Evolutionary conservation across 345 rosid genomes (phyloP), one percentile per base, ranked within the genome.

Genomic region (Physaria fendleri): DNA sequence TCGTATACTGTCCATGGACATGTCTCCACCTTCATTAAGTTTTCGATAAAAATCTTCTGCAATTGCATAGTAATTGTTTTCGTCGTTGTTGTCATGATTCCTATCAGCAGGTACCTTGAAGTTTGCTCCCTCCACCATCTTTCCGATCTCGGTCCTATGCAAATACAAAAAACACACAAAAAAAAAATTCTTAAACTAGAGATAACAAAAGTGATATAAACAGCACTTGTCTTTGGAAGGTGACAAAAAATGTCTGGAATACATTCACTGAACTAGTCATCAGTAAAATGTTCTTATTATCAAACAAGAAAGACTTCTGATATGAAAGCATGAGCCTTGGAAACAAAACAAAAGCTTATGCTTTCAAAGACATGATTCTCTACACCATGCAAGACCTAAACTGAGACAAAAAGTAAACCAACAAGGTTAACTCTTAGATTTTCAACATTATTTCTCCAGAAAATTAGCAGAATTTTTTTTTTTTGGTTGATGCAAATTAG

Each of bases 11-110:
- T 81, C 83, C 23, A 66, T 68, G 12, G 81, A 79, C 80, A 75
- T 77, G 70, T 79, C 75, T 29, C 81, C 66, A 33, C 80, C 80
- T 52, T 79, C 87, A 20, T 76, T 79, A 10, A 81, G 83, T 45
- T 81, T 79, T 14, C 74, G 78, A 50, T 81, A 79, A 56, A 81
- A 81, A 23, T 76, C 80, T 52, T 78, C 76, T 0, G 82, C 65
- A 66, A 76, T 74, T 32, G 74, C 76, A 69, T 77, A 70, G 76
- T 73, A 78, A 18, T 78, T 68, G 62, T 74, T 76, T 27, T 56
- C 59, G 32, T 56, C 59, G 9, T 66, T 74, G 77, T 79, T 64
- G 56, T 58, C 56, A 53, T 54, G 59, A 53, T 69, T 71, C 56
- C 73, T 79, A 43, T 65, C 72, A 37, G 63, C 63, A 3, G 71